These are phyloP conservation scores for Scleroderma citrinum DNA, from an alignment of 768 basidiomycete genomes.

Conservation along the genomic window DNA sequence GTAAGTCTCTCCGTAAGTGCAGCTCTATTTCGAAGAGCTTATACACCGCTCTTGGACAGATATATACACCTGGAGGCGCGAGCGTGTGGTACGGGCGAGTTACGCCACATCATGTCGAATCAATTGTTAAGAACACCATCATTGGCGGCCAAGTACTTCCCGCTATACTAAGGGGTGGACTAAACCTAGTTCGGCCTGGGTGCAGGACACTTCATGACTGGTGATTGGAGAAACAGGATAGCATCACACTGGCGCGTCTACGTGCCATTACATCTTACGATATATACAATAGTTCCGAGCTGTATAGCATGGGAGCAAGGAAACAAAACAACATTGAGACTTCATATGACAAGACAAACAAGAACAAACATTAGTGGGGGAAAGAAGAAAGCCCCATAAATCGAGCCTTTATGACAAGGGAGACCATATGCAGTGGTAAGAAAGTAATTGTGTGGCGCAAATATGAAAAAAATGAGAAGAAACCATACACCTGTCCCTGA, in stretches of 20 bases:
- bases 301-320: constrained; percentile 10
- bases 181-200: constrained; percentile 70
- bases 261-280: constrained; percentile 20
- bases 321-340: background rate
- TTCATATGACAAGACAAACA: background rate
- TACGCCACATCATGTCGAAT: constrained; percentile 80
- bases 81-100: constrained; percentile 94
- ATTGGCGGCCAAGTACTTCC: constrained; percentile 80
- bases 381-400: constrained; percentile 4
- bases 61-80: constrained; percentile 81
- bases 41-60: constrained; percentile 37
- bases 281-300: constrained; percentile 21
- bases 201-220: constrained; percentile 67
- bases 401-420: background rate
- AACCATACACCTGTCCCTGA: constrained; percentile 17
- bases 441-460: constrained; percentile 4
- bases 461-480: background rate
- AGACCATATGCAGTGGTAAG: constrained; percentile 5
- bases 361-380: background rate
- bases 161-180: constrained; percentile 77
- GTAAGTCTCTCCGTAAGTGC: constrained; percentile 42
- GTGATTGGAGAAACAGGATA: constrained; percentile 31
- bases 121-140: constrained; percentile 84
- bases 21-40: background rate
- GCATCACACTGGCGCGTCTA: background rate